Conservation (phyloP, 495 filamentous ascomycete species). For the Xylaria longipes region DNA sequence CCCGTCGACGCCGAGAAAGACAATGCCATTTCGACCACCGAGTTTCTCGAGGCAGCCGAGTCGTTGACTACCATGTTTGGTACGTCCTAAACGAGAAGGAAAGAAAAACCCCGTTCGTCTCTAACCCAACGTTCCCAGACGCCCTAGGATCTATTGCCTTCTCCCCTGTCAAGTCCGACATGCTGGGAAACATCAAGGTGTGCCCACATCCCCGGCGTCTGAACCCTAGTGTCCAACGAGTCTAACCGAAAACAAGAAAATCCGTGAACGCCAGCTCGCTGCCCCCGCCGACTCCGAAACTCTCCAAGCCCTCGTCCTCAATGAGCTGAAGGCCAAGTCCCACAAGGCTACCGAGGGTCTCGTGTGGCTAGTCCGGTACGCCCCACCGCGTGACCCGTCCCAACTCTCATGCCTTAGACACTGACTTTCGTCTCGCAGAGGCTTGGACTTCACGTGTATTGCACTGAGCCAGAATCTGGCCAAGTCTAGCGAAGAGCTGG, state of each 20-base stretch:
- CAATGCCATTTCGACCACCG: conserved; percentile 78
- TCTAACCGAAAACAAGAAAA: conserved; percentile 69
- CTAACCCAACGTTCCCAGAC: conserved; percentile 57
- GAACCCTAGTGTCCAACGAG: neutral
- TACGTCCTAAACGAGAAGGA: conserved; percentile 44
- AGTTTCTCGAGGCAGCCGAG: conserved; percentile 93
- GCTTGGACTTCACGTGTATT: conserved; percentile 88
- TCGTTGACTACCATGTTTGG: conserved; percentile 85
- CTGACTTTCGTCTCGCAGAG: conserved; percentile 56
- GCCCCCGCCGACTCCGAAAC: conserved; percentile 78
- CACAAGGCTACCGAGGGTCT: conserved; percentile 87
- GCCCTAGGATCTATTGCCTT: conserved; percentile 83
- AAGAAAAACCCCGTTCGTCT: neutral
- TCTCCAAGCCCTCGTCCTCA: conserved; percentile 80
- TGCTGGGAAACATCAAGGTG: conserved; percentile 92
- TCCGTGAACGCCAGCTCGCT: conserved; percentile 80
- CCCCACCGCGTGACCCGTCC: conserved; percentile 6
- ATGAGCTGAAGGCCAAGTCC: conserved; percentile 86
- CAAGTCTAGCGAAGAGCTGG: conserved; percentile 73
- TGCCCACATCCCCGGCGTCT: conserved; percentile 16
- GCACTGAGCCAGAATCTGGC: conserved; percentile 79
- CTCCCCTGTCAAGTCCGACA: conserved; percentile 85
- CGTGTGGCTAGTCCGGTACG: conserved; percentile 88
- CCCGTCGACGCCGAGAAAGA: conserved; percentile 72
- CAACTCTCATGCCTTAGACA: neutral